Percentiles rank a stretch among this genome's conserved stretches.
Evolutionary conservation across 352 stramenopile genomes (phyloP).

Genomic region (Pythium plurisporium): DNA sequence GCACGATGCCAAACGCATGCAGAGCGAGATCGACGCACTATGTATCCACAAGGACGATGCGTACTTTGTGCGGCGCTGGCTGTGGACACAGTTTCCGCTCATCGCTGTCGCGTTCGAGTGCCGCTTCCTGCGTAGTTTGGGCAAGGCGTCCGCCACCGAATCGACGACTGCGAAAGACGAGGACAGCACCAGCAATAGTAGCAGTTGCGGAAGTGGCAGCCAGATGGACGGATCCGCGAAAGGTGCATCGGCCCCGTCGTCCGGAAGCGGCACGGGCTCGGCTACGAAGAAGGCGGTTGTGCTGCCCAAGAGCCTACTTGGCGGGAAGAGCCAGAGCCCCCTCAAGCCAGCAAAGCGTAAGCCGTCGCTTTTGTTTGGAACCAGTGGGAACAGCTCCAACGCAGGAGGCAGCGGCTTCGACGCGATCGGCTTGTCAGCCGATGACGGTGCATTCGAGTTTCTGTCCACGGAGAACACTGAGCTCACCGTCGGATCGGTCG

Average conservation of each 20-base stretch:
- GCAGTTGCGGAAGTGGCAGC: too few species aligned
- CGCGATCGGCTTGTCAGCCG: constrained; percentile 19
- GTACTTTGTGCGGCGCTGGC: constrained; percentile 76
- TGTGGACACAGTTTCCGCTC: constrained; percentile 85
- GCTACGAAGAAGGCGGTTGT: constrained; percentile 7
- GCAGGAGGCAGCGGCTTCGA: constrained; percentile 9
- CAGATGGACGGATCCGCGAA: not conserved
- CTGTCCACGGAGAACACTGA: constrained; percentile 49
- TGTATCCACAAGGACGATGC: constrained; percentile 59
- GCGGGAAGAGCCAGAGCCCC: not conserved
- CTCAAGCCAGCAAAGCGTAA: constrained; percentile 13
- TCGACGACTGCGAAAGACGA: not conserved
- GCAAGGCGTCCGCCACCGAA: constrained; percentile 1
- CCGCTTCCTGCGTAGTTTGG: constrained; percentile 42
- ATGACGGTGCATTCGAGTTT: constrained; percentile 53
- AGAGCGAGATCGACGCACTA: constrained; percentile 62
- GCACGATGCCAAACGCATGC: constrained; percentile 42
- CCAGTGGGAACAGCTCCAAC: not conserved
- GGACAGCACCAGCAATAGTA: not conserved
- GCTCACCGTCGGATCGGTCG: constrained; percentile 42
- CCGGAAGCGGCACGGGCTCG: not conserved
- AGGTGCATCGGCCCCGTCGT: not conserved
- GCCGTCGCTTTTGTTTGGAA: constrained; percentile 12
- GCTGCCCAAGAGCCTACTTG: not conserved
- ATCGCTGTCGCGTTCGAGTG: constrained; percentile 73